Base-by-base conservation (phyloP, 1,284 basidiomycete genomes). In the Ceratobasidium sp. region DNA sequence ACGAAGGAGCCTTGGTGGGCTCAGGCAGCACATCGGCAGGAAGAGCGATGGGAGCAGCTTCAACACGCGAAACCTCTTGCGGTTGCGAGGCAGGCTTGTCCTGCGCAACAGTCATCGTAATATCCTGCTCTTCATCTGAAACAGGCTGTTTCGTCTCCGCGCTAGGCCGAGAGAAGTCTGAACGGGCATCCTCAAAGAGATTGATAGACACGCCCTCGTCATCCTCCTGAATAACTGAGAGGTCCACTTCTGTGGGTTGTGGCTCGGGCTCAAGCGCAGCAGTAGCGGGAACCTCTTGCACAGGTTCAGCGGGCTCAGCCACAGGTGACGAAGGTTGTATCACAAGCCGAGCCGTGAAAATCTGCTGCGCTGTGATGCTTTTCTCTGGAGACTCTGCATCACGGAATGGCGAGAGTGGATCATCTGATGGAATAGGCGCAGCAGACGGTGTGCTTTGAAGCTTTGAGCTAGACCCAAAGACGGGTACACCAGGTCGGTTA, bases 161-260 rank as follows among this genome's bases (percentile, higher is more conserved):
- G 30, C 35, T 38, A n/a, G 62, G 62, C 30, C 44, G 50, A 41
- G 67, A 46, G 18, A 71, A 71, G 11, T 71, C 69, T n/a, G 46
- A 44, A 14, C 69, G 44, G 1, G 69, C 69, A 52, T 71, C 69
- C 41, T 71, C 69, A 52, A 61, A 71, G 8, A 35, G 38, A 11
- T 21, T 47, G 47, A 70, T 58, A 16, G 67, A 70, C 8, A 59
- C 32, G 18, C 69, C 69, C 41, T 71, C 69, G 38, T 71, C 69
- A 23, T 71, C 69, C 38, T 71, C 69, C 16, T 71, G 69, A 21
- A 71, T 71, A 14, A 71, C 28, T 16, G 69, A 71, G 0, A 71
- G 57, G 23, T 71, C 69, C 26, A 32, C 57, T 46, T 71, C 69
- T 9, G 57, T 30, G 16, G 50, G 66, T 30, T 70, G 66, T 11